phyloP scores from a whole-genome alignment of 768 basidiomycete species.

The Amanita thiersii region DNA sequence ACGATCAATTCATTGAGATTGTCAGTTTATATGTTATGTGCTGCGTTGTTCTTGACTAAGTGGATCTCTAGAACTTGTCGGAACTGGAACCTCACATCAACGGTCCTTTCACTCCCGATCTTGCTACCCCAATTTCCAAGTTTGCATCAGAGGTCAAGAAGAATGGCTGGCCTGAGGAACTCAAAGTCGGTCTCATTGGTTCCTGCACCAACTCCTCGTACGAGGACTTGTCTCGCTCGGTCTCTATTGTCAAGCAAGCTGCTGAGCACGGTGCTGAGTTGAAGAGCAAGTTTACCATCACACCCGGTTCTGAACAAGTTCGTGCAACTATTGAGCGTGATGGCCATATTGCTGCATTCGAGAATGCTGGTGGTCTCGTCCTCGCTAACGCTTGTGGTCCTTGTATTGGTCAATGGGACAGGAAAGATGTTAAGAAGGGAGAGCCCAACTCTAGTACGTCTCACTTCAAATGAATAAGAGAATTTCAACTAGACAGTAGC shows the following conservation, averaged over 20 bases:
- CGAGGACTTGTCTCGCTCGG: slow-evolving; percentile 98
- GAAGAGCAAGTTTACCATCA: slow-evolving; percentile 96
- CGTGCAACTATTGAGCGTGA: slow-evolving; percentile 97
- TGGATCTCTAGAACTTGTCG: slow-evolving; percentile 71
- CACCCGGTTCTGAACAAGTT: slow-evolving; percentile 97
- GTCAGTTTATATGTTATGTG: slow-evolving; percentile 29
- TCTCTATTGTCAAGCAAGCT: slow-evolving; percentile 88
- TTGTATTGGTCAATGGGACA: slow-evolving; percentile 99
- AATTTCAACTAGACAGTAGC: background rate
- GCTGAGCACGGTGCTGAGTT: slow-evolving; percentile 75
- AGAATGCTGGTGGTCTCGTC: slow-evolving; percentile 83
- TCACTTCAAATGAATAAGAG: background rate
- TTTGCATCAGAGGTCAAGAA: slow-evolving; percentile 87
- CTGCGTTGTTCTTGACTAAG: slow-evolving; percentile 8
- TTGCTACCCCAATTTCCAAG: slow-evolving; percentile 96
- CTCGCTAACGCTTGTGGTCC: slow-evolving; percentile 99
- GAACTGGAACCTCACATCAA: slow-evolving; percentile 99
- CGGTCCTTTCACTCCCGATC: slow-evolving; percentile 99
- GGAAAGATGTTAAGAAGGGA: slow-evolving; percentile 94
- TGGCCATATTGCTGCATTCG: slow-evolving; percentile 84
- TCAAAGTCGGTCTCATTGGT: slow-evolving; percentile 96
- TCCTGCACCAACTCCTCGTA: slow-evolving; percentile 99
- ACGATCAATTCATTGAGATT: slow-evolving; percentile 91
- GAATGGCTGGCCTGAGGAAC: slow-evolving; percentile 94
- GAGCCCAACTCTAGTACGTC: slow-evolving; percentile 88